Evolutionary conservation across 2,329 filamentous ascomycete species (phyloP), one percentile per base, ranked within the genome.

Genomic region (Phoma sp.): DNA sequence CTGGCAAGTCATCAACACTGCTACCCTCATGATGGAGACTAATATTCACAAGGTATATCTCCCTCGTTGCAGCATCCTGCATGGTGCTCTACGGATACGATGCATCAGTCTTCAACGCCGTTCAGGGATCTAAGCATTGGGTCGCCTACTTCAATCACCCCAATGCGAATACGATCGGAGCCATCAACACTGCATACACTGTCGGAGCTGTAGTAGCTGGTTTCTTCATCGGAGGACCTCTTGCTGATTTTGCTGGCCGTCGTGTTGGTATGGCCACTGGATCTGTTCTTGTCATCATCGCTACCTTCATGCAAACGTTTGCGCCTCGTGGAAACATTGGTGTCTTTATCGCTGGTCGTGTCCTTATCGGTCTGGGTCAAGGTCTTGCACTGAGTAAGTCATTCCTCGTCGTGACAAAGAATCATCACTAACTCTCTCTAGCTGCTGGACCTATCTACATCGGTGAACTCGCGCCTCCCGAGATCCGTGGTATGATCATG

Each of bases 81-180:
- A 90, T 90, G 88, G 86, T 90, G 18, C 80, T 91, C 37, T 90
- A 90, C 69, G 88, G 88, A 52, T 90, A 90, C 69, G 88, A 90
- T 80, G 87, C 87, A 1, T 88, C 86, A 30, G 87, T 89, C 39
- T 91, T 87, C 79, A 91, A 91, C 71, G 86, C 87, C 5, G 83
- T 89, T 5, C 87, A 89, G 72, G 85, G 84, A 26, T 89, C 86
- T 1, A 72, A 84, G 12, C 83, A 90, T 69, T 91, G 88, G 87
- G 76, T 85, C 11, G 77, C 76, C 15, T 90, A 82, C 76, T 89
- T 89, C 73, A 78, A 87, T 62, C 67, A 75, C n/a, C 76, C 76
- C 5, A 65, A 72, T 48, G 61, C 75, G 0, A 75, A 81, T 48
- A 76, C 76, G 18, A 81, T 84, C 45, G 83, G 83, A 36, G 78